Conservation (phyloP, 108 stramenopile species). For the Mediolabrus comicus region DNA sequence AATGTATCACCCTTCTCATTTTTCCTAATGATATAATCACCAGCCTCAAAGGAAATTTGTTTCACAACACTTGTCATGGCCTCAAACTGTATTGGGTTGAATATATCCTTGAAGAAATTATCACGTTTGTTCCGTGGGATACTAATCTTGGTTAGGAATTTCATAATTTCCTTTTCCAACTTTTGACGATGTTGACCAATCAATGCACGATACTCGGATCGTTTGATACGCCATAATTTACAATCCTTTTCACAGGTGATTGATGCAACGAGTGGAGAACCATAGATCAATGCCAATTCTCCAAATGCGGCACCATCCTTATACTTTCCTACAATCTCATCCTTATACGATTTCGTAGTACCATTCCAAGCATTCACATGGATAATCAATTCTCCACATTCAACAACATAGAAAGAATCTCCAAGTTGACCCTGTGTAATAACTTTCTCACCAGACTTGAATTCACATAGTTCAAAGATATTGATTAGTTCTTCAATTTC, state of each 20-base stretch:
- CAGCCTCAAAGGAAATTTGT: slow-evolving; percentile 34
- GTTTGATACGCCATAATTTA: slow-evolving; percentile 57
- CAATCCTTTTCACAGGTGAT: slow-evolving; percentile 50
- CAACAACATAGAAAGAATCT: slow-evolving; percentile 74
- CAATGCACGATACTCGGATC: slow-evolving; percentile 46
- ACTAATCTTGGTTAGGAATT: slow-evolving; percentile 40
- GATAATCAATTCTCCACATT: slow-evolving; percentile 58
- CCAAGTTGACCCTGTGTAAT: slow-evolving; percentile 75
- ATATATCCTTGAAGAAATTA: slow-evolving; percentile 21
- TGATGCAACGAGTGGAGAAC: slow-evolving; percentile 70
- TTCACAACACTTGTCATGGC: slow-evolving; percentile 47
- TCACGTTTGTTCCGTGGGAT: slow-evolving; percentile 4
- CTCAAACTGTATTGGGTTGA: slow-evolving; percentile 35
- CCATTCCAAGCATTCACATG: slow-evolving; percentile 53
- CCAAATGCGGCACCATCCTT: slow-evolving; percentile 56
- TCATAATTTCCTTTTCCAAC: slow-evolving; percentile 23
- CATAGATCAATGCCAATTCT: slow-evolving; percentile 82
- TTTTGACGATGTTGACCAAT: slow-evolving; percentile 44
- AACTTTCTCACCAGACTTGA: slow-evolving; percentile 41
- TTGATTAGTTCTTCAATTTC: slow-evolving; percentile 69
- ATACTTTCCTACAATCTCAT: slow-evolving; percentile 25
- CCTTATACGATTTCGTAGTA: slow-evolving; percentile 6
- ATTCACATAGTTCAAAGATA: slow-evolving; percentile 57
- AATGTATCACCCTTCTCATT: slow-evolving; percentile 70
- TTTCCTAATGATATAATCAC: slow-evolving; percentile 59